Evolutionary conservation across 2,329 filamentous ascomycete genomes (phyloP).

Genomic region (Magnaporthiopsis incrustans): DNA sequence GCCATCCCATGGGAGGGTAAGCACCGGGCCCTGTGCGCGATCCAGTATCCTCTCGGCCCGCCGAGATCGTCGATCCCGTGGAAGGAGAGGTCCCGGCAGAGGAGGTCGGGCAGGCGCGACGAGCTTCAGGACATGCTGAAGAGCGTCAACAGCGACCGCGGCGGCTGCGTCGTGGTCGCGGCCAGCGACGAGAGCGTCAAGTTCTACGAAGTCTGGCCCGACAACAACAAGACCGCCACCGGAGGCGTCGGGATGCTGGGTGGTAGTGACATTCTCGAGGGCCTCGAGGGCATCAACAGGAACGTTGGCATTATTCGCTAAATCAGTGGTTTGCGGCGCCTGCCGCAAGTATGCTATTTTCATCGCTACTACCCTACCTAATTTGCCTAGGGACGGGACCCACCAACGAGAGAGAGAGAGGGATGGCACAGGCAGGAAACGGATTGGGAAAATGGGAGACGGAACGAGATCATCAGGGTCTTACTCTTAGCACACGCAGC

Average conservation of each 20-base stretch:
- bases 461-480: background rate
- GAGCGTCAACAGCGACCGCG: background rate
- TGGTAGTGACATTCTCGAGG: slow-evolving; percentile 79
- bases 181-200: slow-evolving; percentile 88
- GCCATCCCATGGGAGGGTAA: slow-evolving; percentile 78
- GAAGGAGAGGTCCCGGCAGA: slow-evolving; percentile 11
- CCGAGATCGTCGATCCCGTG: slow-evolving; percentile 3
- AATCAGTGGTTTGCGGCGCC: slow-evolving; percentile 22
- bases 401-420: background rate
- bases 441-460: background rate
- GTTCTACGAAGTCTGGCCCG: slow-evolving; percentile 92
- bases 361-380: background rate
- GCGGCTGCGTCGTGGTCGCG: slow-evolving; percentile 75
- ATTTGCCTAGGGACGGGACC: background rate
- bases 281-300: slow-evolving; percentile 70
- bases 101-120: slow-evolving; percentile 9
- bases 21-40: slow-evolving; percentile 76
- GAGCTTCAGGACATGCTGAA: background rate
- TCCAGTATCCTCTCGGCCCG: slow-evolving; percentile 61
- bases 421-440: background rate
- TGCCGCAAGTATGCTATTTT: background rate
- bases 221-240: slow-evolving; percentile 44
- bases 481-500: background rate
- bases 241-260: slow-evolving; percentile 57
- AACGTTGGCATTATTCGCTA: slow-evolving; percentile 64